Evolutionary conservation across 2,329 filamentous ascomycete genomes (phyloP), one percentile per base, ranked within the genome.

Genomic region (Apiospora rasikravindrae): DNA sequence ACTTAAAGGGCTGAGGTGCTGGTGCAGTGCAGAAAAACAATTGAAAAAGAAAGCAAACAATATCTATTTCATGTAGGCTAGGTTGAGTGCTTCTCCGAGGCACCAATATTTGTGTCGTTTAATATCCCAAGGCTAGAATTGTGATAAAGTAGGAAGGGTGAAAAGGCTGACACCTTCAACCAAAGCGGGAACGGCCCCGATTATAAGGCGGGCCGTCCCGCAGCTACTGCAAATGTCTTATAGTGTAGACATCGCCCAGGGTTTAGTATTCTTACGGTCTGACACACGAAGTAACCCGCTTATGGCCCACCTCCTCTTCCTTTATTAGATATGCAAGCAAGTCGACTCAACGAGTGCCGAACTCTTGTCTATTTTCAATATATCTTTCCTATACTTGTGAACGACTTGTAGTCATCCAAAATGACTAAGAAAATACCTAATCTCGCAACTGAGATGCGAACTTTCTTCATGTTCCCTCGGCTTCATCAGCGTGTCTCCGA

Each of bases 281-380:
- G 42, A 45, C 42, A 45, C 42, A 45, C 42, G 42, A 45, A 45
- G 42, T 16, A 45, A 16, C 42, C 42, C 42, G 42, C 42, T 45
- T 45, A 45, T 45, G 42, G 49, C 49, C 49, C 49, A 51, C n/a
- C 49, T 2, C 49, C n/a, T 51, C 49, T 51, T 51, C 49, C 22
- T 51, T 51, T 51, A 51, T 51, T 51, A 51, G n/a, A 51, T 51
- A 51, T 51, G n/a, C 49, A 51, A 51, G n/a, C 49, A 51, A 51
- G n/a, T 51, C 49, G n/a, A 13, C 49, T 47, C 45, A 47, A 47
- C 45, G 45, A 47, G 49, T 51, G 49, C n/a, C 49, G n/a, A 51
- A 51, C n/a, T 51, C 7, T 51, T 13, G 22, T 24, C 24, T 51
- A 33, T 33, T 26, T n/a, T 26, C 49, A 51, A 51, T 26, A 7